These are phyloP conservation scores for Sonneratia alba DNA, from an alignment of 345 rosid species.

Conservation along the genomic window DNA sequence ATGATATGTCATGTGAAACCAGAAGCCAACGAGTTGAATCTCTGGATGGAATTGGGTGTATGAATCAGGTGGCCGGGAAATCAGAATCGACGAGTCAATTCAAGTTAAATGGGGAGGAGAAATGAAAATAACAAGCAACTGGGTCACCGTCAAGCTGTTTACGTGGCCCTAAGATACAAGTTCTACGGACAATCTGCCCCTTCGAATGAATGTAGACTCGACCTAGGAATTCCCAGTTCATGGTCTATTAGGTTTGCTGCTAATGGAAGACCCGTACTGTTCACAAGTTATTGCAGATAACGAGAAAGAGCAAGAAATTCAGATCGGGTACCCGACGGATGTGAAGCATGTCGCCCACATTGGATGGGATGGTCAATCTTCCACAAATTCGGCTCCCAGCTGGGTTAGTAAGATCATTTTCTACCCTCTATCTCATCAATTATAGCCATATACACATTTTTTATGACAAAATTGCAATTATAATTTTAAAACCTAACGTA, in stretches of 20 bases:
- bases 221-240: neutral
- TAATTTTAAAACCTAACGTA: neutral
- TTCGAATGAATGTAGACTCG: no score
- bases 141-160: no score
- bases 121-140: no score
- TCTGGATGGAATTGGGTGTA: neutral
- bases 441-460: no score
- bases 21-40: neutral
- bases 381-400: constrained; percentile 31
- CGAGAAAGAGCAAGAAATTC: constrained; percentile 48
- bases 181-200: no score
- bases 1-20: neutral
- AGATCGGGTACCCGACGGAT: constrained; percentile 77
- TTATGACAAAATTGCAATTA: neutral
- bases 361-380: constrained; percentile 60
- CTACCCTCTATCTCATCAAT: no score
- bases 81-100: no score
- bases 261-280: neutral
- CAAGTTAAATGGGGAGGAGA: no score
- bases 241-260: neutral
- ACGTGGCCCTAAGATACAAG: no score
- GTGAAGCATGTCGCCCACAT: constrained; percentile 86
- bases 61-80: neutral
- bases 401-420: constrained; percentile 36
- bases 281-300: constrained; percentile 29